Percentiles rank a stretch among this genome's conserved stretches.
These are phyloP conservation scores for Laetiporus sulphureus DNA, from an alignment of 1,284 basidiomycete species.

Conservation along the genomic window DNA sequence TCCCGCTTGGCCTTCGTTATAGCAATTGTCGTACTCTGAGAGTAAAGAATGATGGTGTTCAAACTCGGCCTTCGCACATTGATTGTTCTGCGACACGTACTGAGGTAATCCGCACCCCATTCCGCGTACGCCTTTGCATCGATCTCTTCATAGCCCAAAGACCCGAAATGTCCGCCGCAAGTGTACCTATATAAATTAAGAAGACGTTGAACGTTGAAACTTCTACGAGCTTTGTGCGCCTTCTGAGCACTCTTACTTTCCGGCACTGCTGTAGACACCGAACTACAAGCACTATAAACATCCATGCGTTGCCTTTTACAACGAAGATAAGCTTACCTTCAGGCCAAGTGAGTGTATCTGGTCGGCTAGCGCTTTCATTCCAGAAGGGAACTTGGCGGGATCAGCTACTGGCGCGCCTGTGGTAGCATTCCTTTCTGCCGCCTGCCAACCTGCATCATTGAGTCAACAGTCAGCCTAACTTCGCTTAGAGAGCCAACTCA, in stretches of 20 bases:
- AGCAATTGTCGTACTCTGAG: slow-evolving; percentile 43
- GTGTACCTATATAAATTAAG: slow-evolving; percentile 31
- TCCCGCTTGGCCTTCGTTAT: slow-evolving; percentile 36
- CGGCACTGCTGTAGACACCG: slow-evolving; percentile 44
- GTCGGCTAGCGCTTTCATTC: slow-evolving; percentile 35
- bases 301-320: too few species aligned
- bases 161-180: slow-evolving; percentile 37
- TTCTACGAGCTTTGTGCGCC: too few species aligned
- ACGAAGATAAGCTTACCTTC: slow-evolving; percentile 28
- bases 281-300: too few species aligned
- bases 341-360: slow-evolving; percentile 36
- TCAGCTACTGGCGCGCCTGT: slow-evolving; percentile 29
- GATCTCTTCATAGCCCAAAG: slow-evolving; percentile 38
- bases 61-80: too few species aligned
- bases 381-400: slow-evolving; percentile 36
- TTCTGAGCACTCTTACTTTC: slow-evolving; percentile 22
- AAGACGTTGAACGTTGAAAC: too few species aligned
- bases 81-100: slow-evolving; percentile 25
- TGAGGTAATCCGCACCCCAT: slow-evolving; percentile 39
- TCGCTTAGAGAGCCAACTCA: too few species aligned
- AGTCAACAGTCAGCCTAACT: too few species aligned
- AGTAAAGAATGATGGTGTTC: too few species aligned
- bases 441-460: slow-evolving; percentile 34
- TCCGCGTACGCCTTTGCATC: slow-evolving; percentile 40
- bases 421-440: slow-evolving; percentile 21